Base-by-base conservation (phyloP, 116 monocot genomes). In the Dioscorea cayenensis region DNA sequence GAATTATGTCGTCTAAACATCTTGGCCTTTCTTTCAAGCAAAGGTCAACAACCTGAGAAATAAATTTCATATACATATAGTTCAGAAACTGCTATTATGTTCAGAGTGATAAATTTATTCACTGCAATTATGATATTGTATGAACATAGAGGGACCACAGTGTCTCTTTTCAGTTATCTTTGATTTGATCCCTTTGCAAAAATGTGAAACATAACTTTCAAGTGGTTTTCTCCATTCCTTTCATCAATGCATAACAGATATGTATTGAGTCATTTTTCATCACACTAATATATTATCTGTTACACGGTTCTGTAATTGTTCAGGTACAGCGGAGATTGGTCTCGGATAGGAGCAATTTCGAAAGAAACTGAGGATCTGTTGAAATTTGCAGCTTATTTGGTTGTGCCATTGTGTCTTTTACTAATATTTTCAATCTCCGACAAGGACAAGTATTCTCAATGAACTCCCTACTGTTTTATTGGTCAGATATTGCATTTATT, bases 271-370 rank as follows among this genome's bases (percentile, higher is more conserved):
- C 21, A 59, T 17, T 19, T n/a, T 59, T 59, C 5, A 19, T 6
- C 59, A 17, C 21, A 17, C 5, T 17, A 19, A 6, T 17, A 59
- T 17, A 17, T 21, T 59, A 59, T 59, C 21, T 19, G 59, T 59
- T 21, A 19, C 16, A 16, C 7, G 12, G 12, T 6, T 59, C 17
- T 63, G 62, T 10, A 60, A 18, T 64, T 68, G 49, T 23, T 63
- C 12, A 93, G 90, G 81, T 94, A 94, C 60, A 90, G 94, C 50
- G 94, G 94, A 29, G 94, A 94, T 60, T 90, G 94, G 90, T 87
- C 90, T 27, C 67, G 90, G 18, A 85, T 94, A 36, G 85, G 85
- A 21, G 87, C 79, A 35, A 78, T 94, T 65, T 76, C 94, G 17
- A 87, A 79, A 70, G 90, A 94, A 27, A 80, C 68, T 64, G 94